Evolutionary conservation across 192 early-diverging fungal genomes (phyloP).

Genomic region (Backusella morwellensis): DNA sequence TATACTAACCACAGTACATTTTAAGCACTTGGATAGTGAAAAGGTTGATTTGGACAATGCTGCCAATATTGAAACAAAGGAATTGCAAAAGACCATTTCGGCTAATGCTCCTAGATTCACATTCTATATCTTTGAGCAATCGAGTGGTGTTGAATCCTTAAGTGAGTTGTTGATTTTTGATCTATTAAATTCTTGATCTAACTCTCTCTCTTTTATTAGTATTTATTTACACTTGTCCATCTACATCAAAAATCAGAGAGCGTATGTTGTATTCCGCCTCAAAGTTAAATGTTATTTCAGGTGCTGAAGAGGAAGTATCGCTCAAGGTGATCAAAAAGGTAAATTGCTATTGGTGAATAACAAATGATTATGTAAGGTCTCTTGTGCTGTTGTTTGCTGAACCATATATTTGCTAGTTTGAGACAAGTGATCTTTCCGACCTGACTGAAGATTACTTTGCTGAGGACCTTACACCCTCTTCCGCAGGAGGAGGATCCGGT

Average conservation of each 20-base stretch:
- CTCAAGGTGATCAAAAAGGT: conserved; percentile 62
- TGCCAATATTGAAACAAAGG: conserved; percentile 42
- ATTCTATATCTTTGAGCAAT: conserved; percentile 54
- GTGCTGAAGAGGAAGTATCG: conserved; percentile 50
- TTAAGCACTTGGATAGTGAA: conserved; percentile 55
- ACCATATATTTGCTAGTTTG: conserved; percentile 32
- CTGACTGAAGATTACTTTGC: conserved; percentile 51
- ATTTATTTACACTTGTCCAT: conserved; percentile 89
- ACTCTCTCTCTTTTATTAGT: conserved; percentile 40
- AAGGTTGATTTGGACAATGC: conserved; percentile 46
- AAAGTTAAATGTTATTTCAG: conserved; percentile 56
- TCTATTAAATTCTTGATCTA: background rate
- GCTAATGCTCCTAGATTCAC: conserved; percentile 70
- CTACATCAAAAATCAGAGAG: conserved; percentile 75
- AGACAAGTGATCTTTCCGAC: conserved; percentile 61
- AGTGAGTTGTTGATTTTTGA: conserved; percentile 32
- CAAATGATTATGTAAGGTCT: background rate
- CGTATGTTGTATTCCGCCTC: conserved; percentile 91
- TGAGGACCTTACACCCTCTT: conserved; percentile 39
- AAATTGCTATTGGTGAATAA: background rate
- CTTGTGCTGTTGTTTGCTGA: background rate
- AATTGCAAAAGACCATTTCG: conserved; percentile 53
- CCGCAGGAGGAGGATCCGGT: conserved; percentile 26
- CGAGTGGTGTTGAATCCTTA: conserved; percentile 45
- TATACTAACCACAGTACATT: too few relatives aligned